A percentile compares a stretch with the other conserved stretches of the same genome.
Evolutionary conservation across 108 stramenopile genomes (phyloP).

Genomic region (Fistulifera pelliculosa): DNA sequence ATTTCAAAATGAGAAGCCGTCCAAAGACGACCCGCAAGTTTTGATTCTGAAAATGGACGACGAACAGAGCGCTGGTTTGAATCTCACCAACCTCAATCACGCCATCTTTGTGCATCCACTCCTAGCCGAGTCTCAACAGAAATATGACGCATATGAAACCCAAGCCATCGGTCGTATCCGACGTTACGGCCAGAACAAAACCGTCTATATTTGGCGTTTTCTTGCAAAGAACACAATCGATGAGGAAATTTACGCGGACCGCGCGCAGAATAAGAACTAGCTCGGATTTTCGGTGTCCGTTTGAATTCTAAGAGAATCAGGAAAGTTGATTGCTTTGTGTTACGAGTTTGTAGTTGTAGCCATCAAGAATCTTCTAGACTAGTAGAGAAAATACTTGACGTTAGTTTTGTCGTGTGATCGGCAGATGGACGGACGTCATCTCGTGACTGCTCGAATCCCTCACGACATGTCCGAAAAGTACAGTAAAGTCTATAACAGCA

Average conservation of each 20-base stretch:
- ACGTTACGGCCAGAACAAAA: slow-evolving; percentile 28
- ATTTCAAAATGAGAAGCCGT: slow-evolving; percentile 26
- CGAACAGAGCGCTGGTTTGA: slow-evolving; percentile 23
- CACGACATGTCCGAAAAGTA: too few species aligned
- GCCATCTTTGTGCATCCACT: slow-evolving; percentile 42
- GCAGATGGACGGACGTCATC: too few species aligned
- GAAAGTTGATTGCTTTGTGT: too few species aligned
- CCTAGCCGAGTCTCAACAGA: slow-evolving; percentile 16
- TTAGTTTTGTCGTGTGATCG: too few species aligned
- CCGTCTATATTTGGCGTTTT: slow-evolving; percentile 23
- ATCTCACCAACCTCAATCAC: slow-evolving; percentile 31
- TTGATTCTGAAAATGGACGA: slow-evolving; percentile 33
- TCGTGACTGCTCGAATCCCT: too few species aligned
- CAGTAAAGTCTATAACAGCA: too few species aligned
- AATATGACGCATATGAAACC: slow-evolving; percentile 30
- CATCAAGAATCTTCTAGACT: too few species aligned
- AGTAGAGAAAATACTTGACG: too few species aligned
- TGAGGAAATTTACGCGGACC: slow-evolving; percentile 21
- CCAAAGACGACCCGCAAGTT: slow-evolving; percentile 17
- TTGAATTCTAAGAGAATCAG: too few species aligned
- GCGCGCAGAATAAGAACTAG: slow-evolving; percentile 6
- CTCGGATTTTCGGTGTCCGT: too few species aligned
- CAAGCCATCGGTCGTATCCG: slow-evolving; percentile 38
- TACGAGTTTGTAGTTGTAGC: too few species aligned
- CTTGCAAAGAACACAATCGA: slow-evolving; percentile 27